Percentiles rank a stretch among this genome's conserved stretches.
Evolutionary conservation across 495 filamentous ascomycete genomes (phyloP).

Genomic region (Penicillium soppii): DNA sequence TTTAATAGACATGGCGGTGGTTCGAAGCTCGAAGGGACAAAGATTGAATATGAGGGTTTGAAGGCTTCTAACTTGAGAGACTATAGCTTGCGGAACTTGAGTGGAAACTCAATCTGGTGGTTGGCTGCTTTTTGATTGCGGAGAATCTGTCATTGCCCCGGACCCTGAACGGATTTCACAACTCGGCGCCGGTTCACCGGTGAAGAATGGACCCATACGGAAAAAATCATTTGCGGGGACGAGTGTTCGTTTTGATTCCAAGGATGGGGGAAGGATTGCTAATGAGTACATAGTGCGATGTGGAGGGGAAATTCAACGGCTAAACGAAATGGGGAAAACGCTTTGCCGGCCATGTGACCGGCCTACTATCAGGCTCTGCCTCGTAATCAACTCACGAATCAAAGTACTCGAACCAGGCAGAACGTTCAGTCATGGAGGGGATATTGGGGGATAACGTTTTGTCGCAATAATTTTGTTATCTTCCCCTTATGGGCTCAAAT

Average conservation of each 20-base stretch:
- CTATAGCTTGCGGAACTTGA: neutral
- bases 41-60: neutral
- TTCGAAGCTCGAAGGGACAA: neutral
- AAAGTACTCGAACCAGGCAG: conserved; percentile 4
- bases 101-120: neutral
- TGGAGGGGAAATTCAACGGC: conserved; percentile 8
- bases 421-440: neutral
- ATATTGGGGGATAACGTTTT: conserved; percentile 22
- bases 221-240: neutral
- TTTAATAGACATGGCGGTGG: conserved; percentile 27
- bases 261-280: neutral
- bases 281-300: neutral
- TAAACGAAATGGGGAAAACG: conserved; percentile 7
- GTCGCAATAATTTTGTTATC: neutral
- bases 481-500: neutral
- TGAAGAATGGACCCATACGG: neutral
- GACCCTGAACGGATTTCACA: neutral
- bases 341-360: conserved; percentile 17
- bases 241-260: neutral
- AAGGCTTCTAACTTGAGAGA: too few species aligned
- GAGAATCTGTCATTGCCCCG: neutral
- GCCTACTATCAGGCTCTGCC: neutral
- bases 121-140: neutral
- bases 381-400: neutral
- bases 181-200: conserved; percentile 1